Conservation (phyloP, 2,329 filamentous ascomycete genomes). For the Exophiala sp. region DNA sequence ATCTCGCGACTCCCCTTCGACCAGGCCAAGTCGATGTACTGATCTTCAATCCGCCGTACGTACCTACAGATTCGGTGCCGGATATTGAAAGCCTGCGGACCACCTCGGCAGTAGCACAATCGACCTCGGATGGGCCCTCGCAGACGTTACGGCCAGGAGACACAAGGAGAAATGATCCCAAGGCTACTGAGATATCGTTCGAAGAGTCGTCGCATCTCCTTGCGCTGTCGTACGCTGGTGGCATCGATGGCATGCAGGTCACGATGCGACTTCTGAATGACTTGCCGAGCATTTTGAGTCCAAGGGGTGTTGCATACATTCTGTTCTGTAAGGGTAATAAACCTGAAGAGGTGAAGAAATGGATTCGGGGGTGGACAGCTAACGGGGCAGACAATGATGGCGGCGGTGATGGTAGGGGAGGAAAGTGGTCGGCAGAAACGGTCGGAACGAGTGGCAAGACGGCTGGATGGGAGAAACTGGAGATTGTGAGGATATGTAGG, state of each 20-base stretch:
- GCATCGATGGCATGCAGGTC: slow-evolving; percentile 85
- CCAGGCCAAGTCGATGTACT: slow-evolving; percentile 66
- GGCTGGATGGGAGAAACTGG: slow-evolving; percentile 90
- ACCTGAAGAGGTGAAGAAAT: slow-evolving; percentile 64
- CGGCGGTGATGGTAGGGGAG: not conserved
- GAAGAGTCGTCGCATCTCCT: slow-evolving; percentile 79
- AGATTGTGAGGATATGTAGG: slow-evolving; percentile 80
- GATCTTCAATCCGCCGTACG: slow-evolving; percentile 95
- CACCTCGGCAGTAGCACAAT: no score
- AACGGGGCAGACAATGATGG: no score
- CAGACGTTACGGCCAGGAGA: no score
- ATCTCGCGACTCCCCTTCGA: slow-evolving; percentile 61
- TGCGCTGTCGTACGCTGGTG: slow-evolving; percentile 81
- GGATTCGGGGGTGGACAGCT: slow-evolving; percentile 56
- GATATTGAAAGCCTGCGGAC: slow-evolving; percentile 6
- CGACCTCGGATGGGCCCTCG: no score
- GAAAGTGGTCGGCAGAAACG: slow-evolving; percentile 64
- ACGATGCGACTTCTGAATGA: slow-evolving; percentile 70
- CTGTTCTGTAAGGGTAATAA: slow-evolving; percentile 86
- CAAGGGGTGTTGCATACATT: slow-evolving; percentile 76
- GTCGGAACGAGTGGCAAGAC: slow-evolving; percentile 78
- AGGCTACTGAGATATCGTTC: slow-evolving; percentile 43
- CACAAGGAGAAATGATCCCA: no score
- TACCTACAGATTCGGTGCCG: slow-evolving; percentile 74
- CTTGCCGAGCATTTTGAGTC: slow-evolving; percentile 58